These are phyloP conservation scores for Xylaria hypoxylon DNA, from an alignment of 2,329 filamentous ascomycete genomes.

Conservation along the genomic window DNA sequence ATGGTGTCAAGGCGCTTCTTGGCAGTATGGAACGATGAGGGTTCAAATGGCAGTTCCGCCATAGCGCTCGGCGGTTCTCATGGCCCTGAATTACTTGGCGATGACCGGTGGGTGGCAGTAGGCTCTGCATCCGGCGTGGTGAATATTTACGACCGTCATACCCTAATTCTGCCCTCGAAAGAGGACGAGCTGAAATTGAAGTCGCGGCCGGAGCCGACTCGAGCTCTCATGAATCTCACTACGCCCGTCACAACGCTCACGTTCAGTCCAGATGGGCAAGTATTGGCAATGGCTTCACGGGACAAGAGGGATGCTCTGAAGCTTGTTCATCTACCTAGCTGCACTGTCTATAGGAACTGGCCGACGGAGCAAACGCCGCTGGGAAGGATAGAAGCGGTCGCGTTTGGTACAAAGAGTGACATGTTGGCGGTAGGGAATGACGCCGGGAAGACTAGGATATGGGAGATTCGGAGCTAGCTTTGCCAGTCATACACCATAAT, in stretches of 20 bases:
- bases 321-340: slow-evolving; percentile 89
- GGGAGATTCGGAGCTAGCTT: slow-evolving; percentile 80
- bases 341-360: slow-evolving; percentile 97
- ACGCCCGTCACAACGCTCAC: slow-evolving; percentile 83
- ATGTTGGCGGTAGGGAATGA: slow-evolving; percentile 90
- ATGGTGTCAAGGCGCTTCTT: slow-evolving; percentile 75
- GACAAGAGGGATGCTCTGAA: slow-evolving; percentile 90
- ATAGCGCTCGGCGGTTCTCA: slow-evolving; percentile 79
- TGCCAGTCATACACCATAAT: slow-evolving; percentile 13
- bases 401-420: slow-evolving; percentile 73
- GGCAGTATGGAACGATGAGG: slow-evolving; percentile 89
- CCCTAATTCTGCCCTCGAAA: slow-evolving; percentile 62
- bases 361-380: slow-evolving; percentile 90
- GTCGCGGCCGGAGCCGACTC: slow-evolving; percentile 75
- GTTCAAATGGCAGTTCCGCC: slow-evolving; percentile 85
- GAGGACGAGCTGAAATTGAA: slow-evolving; percentile 65
- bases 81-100: slow-evolving; percentile 73
- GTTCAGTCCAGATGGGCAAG: slow-evolving; percentile 90
- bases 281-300: slow-evolving; percentile 85
- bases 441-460: slow-evolving; percentile 85
- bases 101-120: slow-evolving; percentile 88
- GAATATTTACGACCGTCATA: slow-evolving; percentile 89
- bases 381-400: slow-evolving; percentile 81
- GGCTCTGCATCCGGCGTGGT: slow-evolving; percentile 89
- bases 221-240: slow-evolving; percentile 85